Conservation (phyloP, 257 asterid genomes). For the Nemophila menziesii region DNA sequence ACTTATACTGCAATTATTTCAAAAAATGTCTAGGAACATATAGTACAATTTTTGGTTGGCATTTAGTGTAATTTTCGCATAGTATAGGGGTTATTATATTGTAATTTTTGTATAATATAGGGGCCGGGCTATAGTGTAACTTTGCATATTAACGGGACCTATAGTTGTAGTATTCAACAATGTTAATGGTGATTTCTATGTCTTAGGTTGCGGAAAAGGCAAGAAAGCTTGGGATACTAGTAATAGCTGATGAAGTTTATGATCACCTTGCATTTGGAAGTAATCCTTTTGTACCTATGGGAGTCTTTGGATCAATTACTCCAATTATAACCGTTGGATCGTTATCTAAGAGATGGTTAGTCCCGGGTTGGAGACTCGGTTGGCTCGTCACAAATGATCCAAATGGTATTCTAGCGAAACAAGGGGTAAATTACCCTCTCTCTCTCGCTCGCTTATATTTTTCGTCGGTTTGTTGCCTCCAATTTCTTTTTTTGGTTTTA, state of each 20-base stretch:
- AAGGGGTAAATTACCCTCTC: conserved; percentile 37
- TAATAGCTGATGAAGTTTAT: conserved; percentile 37
- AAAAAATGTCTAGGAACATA: too few species aligned
- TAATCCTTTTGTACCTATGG: conserved; percentile 75
- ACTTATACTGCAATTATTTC: too few species aligned
- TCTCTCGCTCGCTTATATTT: neutral
- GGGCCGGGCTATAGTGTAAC: too few species aligned
- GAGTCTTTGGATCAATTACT: conserved; percentile 57
- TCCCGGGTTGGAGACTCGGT: conserved; percentile 89
- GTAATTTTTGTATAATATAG: too few species aligned
- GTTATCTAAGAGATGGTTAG: conserved; percentile 72
- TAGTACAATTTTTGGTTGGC: too few species aligned
- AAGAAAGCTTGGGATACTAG: conserved; percentile 62
- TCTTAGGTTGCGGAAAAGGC: conserved; percentile 73
- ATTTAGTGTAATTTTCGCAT: too few species aligned
- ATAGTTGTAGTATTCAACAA: too few species aligned
- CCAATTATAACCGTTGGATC: conserved; percentile 73
- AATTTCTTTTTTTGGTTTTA: too few species aligned
- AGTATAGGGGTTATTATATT: too few species aligned
- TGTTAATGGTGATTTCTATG: neutral
- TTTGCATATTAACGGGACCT: too few species aligned
- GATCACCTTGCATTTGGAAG: conserved; percentile 45
- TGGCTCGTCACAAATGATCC: conserved; percentile 71
- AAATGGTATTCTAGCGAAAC: conserved; percentile 41
- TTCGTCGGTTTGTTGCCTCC: too few species aligned